Conservation (phyloP, 768 basidiomycete genomes). For the Clitopilus hobsonii region DNA sequence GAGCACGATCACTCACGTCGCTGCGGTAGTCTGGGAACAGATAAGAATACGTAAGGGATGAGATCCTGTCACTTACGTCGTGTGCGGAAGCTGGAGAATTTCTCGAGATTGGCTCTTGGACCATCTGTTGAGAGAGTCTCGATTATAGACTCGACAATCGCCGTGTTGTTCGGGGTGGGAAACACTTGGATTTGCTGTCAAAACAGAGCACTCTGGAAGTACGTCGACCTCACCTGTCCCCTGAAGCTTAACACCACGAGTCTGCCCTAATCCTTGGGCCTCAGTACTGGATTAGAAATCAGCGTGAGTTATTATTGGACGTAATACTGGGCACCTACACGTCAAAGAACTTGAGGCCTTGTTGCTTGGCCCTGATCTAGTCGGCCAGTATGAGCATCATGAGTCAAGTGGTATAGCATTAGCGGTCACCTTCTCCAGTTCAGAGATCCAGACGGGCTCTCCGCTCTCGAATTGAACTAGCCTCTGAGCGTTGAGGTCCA, state of each 20-base stretch:
- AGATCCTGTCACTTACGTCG: conserved; percentile 58
- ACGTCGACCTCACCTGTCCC: conserved; percentile 30
- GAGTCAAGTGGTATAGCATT: background rate
- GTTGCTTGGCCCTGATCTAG: conserved; percentile 74
- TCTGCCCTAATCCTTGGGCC: conserved; percentile 52
- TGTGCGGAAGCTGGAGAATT: conserved; percentile 69
- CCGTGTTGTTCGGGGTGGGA: conserved; percentile 56
- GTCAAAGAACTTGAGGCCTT: conserved; percentile 83
- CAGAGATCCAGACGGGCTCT: conserved; percentile 76
- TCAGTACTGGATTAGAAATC: conserved; percentile 53
- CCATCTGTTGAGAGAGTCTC: conserved; percentile 64
- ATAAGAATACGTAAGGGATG: conserved; percentile 8
- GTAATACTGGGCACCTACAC: conserved; percentile 43
- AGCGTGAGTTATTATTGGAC: conserved; percentile 11
- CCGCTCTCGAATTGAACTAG: conserved; percentile 73
- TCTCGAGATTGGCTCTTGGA: conserved; percentile 56
- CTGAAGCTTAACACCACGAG: conserved; percentile 29
- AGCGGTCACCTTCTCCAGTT: conserved; percentile 73
- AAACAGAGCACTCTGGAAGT: conserved; percentile 17
- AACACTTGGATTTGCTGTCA: conserved; percentile 36
- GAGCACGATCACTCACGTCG: conserved; percentile 42
- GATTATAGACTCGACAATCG: conserved; percentile 52
- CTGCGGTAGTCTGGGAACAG: conserved; percentile 60
- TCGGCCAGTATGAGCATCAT: conserved; percentile 8
- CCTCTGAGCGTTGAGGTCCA: conserved; percentile 69